phyloP scores from a whole-genome alignment of 208 protist genomes.

The Angomonas desouzai region DNA sequence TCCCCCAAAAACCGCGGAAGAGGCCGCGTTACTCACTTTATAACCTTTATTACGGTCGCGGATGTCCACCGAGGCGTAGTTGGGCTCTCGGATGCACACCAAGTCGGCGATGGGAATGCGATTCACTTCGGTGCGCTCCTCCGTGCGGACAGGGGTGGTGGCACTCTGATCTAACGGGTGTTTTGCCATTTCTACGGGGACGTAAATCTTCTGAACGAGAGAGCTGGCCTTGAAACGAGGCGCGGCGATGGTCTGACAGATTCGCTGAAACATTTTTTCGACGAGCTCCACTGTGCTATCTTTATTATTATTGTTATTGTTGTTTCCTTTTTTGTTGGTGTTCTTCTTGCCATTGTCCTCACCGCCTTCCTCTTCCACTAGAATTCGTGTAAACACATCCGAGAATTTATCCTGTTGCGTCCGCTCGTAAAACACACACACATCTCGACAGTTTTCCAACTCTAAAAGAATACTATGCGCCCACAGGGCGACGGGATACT shows the following conservation, averaged over 20 bases:
- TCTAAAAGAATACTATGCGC: conserved; percentile 47
- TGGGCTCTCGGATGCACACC: conserved; percentile 19
- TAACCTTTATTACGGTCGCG: conserved; percentile 18
- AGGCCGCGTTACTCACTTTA: conserved; percentile 38
- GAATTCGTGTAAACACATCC: conserved; percentile 18
- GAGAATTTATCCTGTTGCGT: conserved; percentile 25
- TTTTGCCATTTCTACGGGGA: neutral
- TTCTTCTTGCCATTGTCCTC: conserved; percentile 17
- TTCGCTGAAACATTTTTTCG: conserved; percentile 22
- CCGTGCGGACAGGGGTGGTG: neutral
- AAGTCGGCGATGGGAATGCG: conserved; percentile 19
- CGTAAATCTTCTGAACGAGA: conserved; percentile 3
- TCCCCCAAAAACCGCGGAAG: conserved; percentile 45
- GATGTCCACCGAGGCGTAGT: conserved; percentile 10
- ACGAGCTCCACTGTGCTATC: conserved; percentile 9
- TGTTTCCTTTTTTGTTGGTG: conserved; percentile 10
- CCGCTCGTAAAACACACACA: conserved; percentile 36
- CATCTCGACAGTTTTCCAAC: conserved; percentile 37
- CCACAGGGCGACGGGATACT: conserved; percentile 45
- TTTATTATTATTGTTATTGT: conserved; percentile 13
- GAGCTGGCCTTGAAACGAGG: conserved; percentile 12
- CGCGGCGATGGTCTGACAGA: conserved; percentile 18
- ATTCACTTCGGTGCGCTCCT: conserved; percentile 6
- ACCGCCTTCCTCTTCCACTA: conserved; percentile 14
- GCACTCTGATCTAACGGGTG: no score